Evolutionary conservation across 75 land plant species (phyloP).

Genomic region (Pinus tabuliformis): DNA sequence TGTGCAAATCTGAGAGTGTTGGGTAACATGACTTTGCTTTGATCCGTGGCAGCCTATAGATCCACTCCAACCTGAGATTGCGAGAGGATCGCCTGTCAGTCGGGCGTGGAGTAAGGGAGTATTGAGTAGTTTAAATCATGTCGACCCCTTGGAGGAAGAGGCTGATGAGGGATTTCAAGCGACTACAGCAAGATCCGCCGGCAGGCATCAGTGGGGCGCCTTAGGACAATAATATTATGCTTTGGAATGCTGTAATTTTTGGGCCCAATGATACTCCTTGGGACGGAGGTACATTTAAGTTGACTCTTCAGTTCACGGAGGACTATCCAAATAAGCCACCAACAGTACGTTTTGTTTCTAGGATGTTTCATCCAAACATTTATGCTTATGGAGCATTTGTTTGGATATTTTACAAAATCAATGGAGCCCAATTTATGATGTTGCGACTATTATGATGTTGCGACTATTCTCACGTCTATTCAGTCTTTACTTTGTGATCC

Average conservation of each 20-base stretch:
- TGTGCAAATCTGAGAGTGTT: no score
- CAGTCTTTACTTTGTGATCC: slow-evolving; percentile 68
- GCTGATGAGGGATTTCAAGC: slow-evolving; percentile 90
- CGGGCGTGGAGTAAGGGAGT: no score
- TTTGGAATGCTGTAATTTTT: neutral
- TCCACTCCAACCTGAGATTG: no score
- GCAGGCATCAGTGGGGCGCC: slow-evolving; percentile 90
- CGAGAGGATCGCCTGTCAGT: no score
- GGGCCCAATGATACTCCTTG: slow-evolving; percentile 99
- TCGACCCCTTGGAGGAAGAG: slow-evolving; percentile 86
- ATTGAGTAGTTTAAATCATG: slow-evolving; percentile 18
- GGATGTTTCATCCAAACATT: slow-evolving; percentile 75
- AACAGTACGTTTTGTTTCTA: slow-evolving; percentile 86
- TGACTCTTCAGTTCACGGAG: slow-evolving; percentile 89
- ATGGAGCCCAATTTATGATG: slow-evolving; percentile 92
- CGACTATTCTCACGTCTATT: slow-evolving; percentile 79
- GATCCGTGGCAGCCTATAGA: no score
- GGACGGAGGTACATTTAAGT: slow-evolving; percentile 89
- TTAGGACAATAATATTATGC: slow-evolving; percentile 42
- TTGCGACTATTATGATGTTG: no score
- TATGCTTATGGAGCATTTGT: slow-evolving; percentile 86
- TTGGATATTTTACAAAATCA: slow-evolving; percentile 83
- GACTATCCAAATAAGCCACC: slow-evolving; percentile 97
- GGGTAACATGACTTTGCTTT: no score
- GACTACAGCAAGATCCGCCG: slow-evolving; percentile 82